Evolutionary conservation across 164 flowering plant genomes (phyloP).

Genomic region (Echeveria elegans): DNA sequence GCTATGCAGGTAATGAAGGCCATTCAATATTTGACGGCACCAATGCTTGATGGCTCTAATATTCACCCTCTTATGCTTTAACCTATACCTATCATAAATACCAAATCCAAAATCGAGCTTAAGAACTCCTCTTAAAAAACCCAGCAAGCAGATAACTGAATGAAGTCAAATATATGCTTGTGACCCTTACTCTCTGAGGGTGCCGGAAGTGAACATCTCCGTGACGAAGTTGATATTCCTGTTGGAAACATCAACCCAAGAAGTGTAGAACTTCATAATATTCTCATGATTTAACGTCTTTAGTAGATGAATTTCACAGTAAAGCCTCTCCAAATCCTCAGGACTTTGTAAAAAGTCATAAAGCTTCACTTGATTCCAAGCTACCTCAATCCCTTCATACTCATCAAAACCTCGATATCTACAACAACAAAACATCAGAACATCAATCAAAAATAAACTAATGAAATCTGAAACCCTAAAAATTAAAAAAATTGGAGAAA

Average conservation of each 20-base stretch:
- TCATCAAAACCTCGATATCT: constrained; percentile 94
- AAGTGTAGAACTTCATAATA: constrained; percentile 92
- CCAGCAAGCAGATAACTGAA: neutral
- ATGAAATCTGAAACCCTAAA: neutral
- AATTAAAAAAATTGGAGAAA: too few relatives aligned
- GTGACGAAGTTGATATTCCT: constrained; percentile 91
- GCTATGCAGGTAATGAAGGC: constrained; percentile 87
- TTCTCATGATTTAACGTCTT: constrained; percentile 83
- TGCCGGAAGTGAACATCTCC: constrained; percentile 96
- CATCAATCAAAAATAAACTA: neutral
- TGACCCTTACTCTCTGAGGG: constrained; percentile 76
- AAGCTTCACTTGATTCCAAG: constrained; percentile 97
- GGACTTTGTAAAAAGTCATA: constrained; percentile 68
- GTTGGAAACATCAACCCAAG: constrained; percentile 85
- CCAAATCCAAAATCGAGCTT: neutral
- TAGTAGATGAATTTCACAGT: constrained; percentile 87
- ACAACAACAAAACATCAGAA: constrained; percentile 20
- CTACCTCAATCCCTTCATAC: constrained; percentile 94
- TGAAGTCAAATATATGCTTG: neutral
- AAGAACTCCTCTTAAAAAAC: neutral
- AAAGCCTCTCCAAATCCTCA: constrained; percentile 82
- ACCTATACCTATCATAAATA: constrained; percentile 56
- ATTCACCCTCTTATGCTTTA: constrained; percentile 78
- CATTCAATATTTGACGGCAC: constrained; percentile 92
- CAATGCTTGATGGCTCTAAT: constrained; percentile 95